These are phyloP conservation scores for Carex pumila DNA, from an alignment of 176 grass and related monocot species.

Conservation along the genomic window DNA sequence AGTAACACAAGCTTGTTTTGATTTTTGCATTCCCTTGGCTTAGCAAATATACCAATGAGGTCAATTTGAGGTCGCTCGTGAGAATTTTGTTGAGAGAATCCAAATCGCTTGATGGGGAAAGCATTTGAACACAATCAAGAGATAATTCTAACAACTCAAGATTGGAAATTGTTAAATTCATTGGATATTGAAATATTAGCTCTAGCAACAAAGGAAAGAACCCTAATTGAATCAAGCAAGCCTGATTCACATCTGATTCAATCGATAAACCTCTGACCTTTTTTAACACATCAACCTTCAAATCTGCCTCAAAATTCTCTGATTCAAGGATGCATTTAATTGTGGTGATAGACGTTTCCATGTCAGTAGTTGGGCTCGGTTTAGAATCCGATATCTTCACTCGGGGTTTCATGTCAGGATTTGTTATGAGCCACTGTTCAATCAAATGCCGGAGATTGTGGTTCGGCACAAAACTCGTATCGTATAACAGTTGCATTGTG, in stretches of 20 bases:
- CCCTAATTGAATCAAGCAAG: slow-evolving; percentile 21
- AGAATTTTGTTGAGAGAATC: not conserved
- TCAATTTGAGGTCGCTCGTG: too few species aligned
- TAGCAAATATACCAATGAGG: not conserved
- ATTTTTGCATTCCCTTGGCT: not conserved
- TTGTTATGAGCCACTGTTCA: slow-evolving; percentile 47
- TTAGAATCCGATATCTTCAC: not conserved
- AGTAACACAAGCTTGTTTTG: slow-evolving; percentile 11
- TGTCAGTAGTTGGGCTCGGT: not conserved
- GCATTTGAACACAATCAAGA: slow-evolving; percentile 25
- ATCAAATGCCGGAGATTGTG: slow-evolving; percentile 74
- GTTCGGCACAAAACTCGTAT: slow-evolving; percentile 59
- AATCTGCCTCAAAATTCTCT: not conserved
- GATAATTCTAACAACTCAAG: slow-evolving; percentile 7
- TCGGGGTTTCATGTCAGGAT: slow-evolving; percentile 1
- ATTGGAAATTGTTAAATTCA: not conserved
- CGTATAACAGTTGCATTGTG: slow-evolving; percentile 65
- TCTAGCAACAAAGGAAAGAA: slow-evolving; percentile 33
- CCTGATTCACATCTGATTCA: slow-evolving; percentile 1
- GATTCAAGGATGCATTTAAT: slow-evolving; percentile 32
- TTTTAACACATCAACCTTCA: slow-evolving; percentile 23
- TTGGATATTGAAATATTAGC: slow-evolving; percentile 6
- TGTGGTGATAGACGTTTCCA: slow-evolving; percentile 35
- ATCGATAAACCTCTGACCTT: slow-evolving; percentile 19
- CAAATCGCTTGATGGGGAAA: slow-evolving; percentile 1